Percentiles rank a stretch among this genome's conserved stretches.
phyloP scores from a whole-genome alignment of 1,139 yeast species.

The Debaryomyces sp. region DNA sequence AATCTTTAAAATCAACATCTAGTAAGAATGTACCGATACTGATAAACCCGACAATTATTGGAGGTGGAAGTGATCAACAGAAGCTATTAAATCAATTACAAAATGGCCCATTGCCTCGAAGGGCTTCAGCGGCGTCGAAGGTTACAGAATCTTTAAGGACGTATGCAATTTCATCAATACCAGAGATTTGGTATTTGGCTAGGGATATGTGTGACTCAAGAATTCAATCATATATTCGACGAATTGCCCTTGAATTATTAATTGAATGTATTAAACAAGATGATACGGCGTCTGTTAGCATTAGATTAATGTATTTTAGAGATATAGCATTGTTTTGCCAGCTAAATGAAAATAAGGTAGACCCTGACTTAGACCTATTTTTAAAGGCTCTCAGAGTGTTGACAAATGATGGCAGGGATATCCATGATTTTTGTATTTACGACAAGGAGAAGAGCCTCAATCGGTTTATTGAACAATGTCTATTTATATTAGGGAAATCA shows the following conservation, averaged over 20 bases:
- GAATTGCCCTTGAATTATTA: slow-evolving; percentile 57
- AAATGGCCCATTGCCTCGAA: slow-evolving; percentile 40
- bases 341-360: slow-evolving; percentile 31
- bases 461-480: slow-evolving; percentile 18
- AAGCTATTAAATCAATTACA: slow-evolving; percentile 43
- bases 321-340: slow-evolving; percentile 56
- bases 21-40: slow-evolving; percentile 39
- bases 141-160: slow-evolving; percentile 54
- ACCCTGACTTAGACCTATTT: slow-evolving; percentile 56
- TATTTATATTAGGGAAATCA: slow-evolving; percentile 16
- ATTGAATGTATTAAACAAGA: slow-evolving; percentile 58
- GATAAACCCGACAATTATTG: slow-evolving; percentile 62
- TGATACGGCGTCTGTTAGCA: slow-evolving; percentile 43
- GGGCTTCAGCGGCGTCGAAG: slow-evolving; percentile 51
- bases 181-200: slow-evolving; percentile 78
- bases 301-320: slow-evolving; percentile 58
- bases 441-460: slow-evolving; percentile 47
- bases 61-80: slow-evolving; percentile 59
- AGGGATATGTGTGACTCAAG: slow-evolving; percentile 53
- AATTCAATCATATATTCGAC: slow-evolving; percentile 47
- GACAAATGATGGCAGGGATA: slow-evolving; percentile 63
- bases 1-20: slow-evolving; percentile 30
- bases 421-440: slow-evolving; percentile 58
- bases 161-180: slow-evolving; percentile 59
- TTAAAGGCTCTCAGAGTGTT: slow-evolving; percentile 53